Base-by-base conservation (phyloP, 2,329 filamentous ascomycete species). In the Xylaria sp. region DNA sequence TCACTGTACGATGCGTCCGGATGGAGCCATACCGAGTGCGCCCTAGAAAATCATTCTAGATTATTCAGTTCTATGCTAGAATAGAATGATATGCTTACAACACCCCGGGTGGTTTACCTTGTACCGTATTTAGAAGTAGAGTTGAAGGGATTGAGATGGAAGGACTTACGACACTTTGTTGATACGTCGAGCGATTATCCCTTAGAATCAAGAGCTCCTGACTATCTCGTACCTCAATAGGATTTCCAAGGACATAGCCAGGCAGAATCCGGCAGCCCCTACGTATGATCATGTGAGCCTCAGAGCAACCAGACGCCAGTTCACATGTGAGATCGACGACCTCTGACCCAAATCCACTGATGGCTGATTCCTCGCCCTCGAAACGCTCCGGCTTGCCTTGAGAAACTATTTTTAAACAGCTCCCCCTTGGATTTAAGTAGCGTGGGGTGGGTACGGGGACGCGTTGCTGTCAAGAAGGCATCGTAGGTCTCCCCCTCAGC, bases 271-370 rank as follows among this genome's bases (percentile, higher is more conserved):
- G 82, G 0, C 76, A 77, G 43, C 80, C 80, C 30, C 79, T 76
- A 10, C 78, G 75, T 34, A 79, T 80, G 46, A 82, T 73, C 43
- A 82, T 60, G 64, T 81, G 79, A 41, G 80, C 73, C 62, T 79
- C 74, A n/a, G 70, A 73, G 18, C 78, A 78, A 1, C 74, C 73
- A 1, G 76, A 71, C 1, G 76, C 78, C 58, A 81, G 72, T 60
- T 82, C 81, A 57, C 76, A 79, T 30, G 77, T 77, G 34, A 82
- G 73, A 72, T 83, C 81, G n/a, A 79, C 76, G 4, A 80, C 80
- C 5, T 77, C 79, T 36, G 77, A 78, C 7, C 80, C 80, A 46
- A 81, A 68, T 0, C 80, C 79, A 48, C 82, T 75, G 32, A 81
- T 69, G 8, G 76, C 79, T 5, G 81, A 77, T 48, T 72, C 77